These are phyloP conservation scores for Vigna hirtella DNA, from an alignment of 306 rosid species.

Conservation along the genomic window DNA sequence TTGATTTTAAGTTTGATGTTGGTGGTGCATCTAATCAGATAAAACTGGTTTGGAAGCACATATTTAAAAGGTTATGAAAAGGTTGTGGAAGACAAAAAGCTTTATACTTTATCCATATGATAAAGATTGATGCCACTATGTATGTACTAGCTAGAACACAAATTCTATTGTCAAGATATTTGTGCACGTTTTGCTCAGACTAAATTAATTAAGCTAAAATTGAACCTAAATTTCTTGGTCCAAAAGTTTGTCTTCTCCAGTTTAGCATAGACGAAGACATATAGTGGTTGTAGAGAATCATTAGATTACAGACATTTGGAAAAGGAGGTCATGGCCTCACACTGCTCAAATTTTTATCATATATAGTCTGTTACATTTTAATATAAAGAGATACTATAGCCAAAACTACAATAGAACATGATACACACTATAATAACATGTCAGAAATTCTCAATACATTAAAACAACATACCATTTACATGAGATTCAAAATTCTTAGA, in stretches of 20 bases:
- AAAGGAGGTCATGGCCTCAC: background rate
- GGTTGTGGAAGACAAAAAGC: background rate
- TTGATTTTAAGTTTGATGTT: background rate
- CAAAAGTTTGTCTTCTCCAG: conserved; percentile 12
- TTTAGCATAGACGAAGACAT: background rate
- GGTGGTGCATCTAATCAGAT: background rate
- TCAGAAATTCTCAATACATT: background rate
- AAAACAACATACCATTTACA: background rate
- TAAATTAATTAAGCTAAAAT: conserved; percentile 17
- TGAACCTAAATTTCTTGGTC: conserved; percentile 24
- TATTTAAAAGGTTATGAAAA: background rate
- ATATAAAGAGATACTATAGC: background rate
- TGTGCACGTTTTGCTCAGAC: background rate
- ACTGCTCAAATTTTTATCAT: background rate
- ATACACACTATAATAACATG: background rate
- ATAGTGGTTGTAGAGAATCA: conserved; percentile 21
- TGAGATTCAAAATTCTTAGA: background rate
- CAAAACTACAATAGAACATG: background rate
- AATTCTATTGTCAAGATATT: background rate
- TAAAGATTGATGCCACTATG: background rate
- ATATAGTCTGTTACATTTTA: background rate
- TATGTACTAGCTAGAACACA: background rate
- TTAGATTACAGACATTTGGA: background rate
- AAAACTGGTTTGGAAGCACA: background rate
- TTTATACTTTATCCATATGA: background rate